A percentile compares a stretch with the other conserved stretches of the same genome.
Evolutionary conservation across 225 moss, liverwort and hornwort species (phyloP).

Genomic region (Anthoceros angustus): DNA sequence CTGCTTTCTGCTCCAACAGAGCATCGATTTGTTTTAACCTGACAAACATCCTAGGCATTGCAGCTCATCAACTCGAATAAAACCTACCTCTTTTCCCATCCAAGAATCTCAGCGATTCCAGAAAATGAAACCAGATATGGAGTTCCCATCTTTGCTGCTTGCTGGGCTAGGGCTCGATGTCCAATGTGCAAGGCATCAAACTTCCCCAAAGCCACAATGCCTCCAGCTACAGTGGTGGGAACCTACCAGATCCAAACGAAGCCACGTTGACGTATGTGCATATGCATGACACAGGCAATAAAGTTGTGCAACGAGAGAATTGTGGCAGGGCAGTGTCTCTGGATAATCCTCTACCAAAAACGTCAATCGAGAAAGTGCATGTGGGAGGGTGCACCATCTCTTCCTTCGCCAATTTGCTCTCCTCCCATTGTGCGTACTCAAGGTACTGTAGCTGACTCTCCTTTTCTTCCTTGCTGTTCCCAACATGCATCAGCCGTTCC

Average conservation of each 20-base stretch:
- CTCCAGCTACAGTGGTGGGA: conserved; percentile 30
- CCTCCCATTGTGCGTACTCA: too few relatives aligned
- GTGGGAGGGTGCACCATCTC: too few relatives aligned
- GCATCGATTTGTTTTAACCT: neutral
- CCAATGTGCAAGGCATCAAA: conserved; percentile 95
- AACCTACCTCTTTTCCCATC: conserved; percentile 71
- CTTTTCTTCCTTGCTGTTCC: too few relatives aligned
- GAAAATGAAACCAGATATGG: conserved; percentile 79
- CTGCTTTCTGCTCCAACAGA: neutral
- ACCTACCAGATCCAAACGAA: neutral
- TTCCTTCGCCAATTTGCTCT: too few relatives aligned
- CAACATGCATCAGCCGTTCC: too few relatives aligned
- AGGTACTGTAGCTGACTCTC: too few relatives aligned
- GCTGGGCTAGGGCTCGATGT: conserved; percentile 77
- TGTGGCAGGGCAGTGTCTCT: too few relatives aligned
- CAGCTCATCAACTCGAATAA: neutral
- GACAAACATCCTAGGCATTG: too few relatives aligned
- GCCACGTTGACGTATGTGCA: neutral
- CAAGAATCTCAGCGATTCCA: conserved; percentile 89
- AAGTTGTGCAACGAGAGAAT: neutral
- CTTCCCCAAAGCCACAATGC: conserved; percentile 84
- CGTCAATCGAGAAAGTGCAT: too few relatives aligned
- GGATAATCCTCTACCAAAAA: too few relatives aligned
- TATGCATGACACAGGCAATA: neutral
- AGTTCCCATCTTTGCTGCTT: conserved; percentile 65